Evolutionary conservation across 805 yeast genomes (phyloP).

Genomic region (Starmerella cellae): DNA sequence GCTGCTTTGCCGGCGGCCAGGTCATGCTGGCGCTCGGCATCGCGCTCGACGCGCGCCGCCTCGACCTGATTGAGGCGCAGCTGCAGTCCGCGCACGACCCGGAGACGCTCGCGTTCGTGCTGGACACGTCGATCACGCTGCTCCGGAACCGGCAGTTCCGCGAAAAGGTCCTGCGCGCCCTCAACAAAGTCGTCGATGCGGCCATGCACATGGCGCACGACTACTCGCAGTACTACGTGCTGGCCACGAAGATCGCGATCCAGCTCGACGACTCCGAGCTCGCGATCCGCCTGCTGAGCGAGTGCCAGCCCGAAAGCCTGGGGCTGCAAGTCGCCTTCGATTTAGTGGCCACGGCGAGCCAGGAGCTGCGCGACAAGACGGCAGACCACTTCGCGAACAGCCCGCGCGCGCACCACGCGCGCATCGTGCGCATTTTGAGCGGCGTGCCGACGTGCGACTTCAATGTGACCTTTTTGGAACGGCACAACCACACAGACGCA

Average conservation of each 20-base stretch:
- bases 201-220: constrained; percentile 25
- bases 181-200: constrained; percentile 47
- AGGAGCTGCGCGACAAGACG: constrained; percentile 57
- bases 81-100: constrained; percentile 29
- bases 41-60: constrained; percentile 73
- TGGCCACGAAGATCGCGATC: constrained; percentile 72
- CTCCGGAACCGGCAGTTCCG: constrained; percentile 56
- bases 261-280: constrained; percentile 66
- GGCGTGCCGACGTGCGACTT: constrained; percentile 93
- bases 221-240: constrained; percentile 62
- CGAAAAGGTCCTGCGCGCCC: constrained; percentile 44
- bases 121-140: constrained; percentile 52
- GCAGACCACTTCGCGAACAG: constrained; percentile 25
- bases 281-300: constrained; percentile 56
- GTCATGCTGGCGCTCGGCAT: constrained; percentile 76
- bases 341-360: constrained; percentile 80
- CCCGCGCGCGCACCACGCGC: constrained; percentile 25
- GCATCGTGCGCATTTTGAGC: constrained; percentile 56
- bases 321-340: constrained; percentile 95
- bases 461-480: constrained; percentile 73
- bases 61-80: constrained; percentile 60
- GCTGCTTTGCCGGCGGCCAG: constrained; percentile 62
- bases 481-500: constrained; percentile 77
- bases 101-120: constrained; percentile 43
- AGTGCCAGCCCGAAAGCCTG: constrained; percentile 40